Percentiles rank a stretch among this genome's conserved stretches.
Evolutionary conservation across 345 rosid species (phyloP).

Genomic region (Clarkia xantiana): DNA sequence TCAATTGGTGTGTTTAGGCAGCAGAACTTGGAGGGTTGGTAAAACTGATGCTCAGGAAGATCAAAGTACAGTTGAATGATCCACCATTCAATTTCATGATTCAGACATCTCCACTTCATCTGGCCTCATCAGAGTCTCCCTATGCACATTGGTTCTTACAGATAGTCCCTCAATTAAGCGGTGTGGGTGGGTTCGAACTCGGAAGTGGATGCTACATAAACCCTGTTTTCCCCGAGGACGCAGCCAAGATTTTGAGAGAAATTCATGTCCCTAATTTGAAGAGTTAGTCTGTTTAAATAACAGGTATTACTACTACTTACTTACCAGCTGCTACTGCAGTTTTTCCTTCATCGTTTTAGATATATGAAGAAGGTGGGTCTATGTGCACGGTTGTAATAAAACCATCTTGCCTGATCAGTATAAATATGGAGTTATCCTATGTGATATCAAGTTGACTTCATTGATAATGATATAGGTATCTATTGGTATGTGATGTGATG

Average conservation of each 20-base stretch:
- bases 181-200: conserved; percentile 72
- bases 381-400: no score
- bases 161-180: conserved; percentile 55
- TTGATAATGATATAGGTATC: no score
- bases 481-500: no score
- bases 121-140: conserved; percentile 21
- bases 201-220: conserved; percentile 77
- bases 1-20: conserved; percentile 30
- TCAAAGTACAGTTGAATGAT: conserved; percentile 39
- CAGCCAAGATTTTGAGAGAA: conserved; percentile 58
- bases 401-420: no score
- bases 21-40: conserved; percentile 58
- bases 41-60: conserved; percentile 59
- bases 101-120: conserved; percentile 56
- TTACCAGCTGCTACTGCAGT: background rate
- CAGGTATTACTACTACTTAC: no score
- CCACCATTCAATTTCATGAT: conserved; percentile 82
- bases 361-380: no score
- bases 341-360: no score
- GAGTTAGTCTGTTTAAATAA: background rate
- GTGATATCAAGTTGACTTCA: no score
- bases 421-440: no score
- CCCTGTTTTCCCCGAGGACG: conserved; percentile 81
- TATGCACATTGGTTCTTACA: conserved; percentile 69
- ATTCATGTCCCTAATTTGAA: conserved; percentile 18